Evolutionary conservation across 306 rosid species (phyloP).

Genomic region (Astragalus glycyphyllos): DNA sequence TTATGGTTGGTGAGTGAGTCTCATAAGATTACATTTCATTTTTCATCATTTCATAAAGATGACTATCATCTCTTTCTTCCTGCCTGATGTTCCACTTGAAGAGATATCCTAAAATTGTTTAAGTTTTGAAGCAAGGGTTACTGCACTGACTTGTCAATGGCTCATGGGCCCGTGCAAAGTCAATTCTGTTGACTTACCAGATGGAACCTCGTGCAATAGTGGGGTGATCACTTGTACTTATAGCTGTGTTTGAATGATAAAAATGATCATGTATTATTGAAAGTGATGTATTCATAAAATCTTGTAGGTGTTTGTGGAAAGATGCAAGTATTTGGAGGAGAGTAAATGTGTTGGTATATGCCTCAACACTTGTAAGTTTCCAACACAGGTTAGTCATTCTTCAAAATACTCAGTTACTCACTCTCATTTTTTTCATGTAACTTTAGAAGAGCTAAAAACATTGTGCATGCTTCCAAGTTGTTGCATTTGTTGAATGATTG

Average conservation of each 20-base stretch:
- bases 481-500: constrained; percentile 23
- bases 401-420: constrained; percentile 15
- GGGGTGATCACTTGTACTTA: constrained; percentile 68
- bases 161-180: constrained; percentile 88
- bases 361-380: constrained; percentile 87
- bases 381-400: constrained; percentile 79
- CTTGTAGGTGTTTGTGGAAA: constrained; percentile 83
- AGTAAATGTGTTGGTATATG: constrained; percentile 91
- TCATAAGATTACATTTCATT: constrained; percentile 3
- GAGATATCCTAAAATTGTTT: constrained; percentile 41
- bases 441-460: neutral
- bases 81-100: constrained; percentile 28
- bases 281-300: constrained; percentile 26
- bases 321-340: constrained; percentile 91
- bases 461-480: constrained; percentile 10
- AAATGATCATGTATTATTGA: constrained; percentile 21
- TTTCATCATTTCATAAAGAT: constrained; percentile 14
- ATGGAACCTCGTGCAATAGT: constrained; percentile 71
- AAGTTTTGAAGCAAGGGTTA: constrained; percentile 86
- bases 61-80: constrained; percentile 24
- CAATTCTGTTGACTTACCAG: constrained; percentile 69
- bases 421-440: constrained; percentile 1
- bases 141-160: constrained; percentile 91
- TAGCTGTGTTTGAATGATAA: constrained; percentile 26
- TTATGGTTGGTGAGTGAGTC: constrained; percentile 97